Evolutionary conservation across 2,329 filamentous ascomycete species (phyloP).

Genomic region (Colletotrichum sp.): DNA sequence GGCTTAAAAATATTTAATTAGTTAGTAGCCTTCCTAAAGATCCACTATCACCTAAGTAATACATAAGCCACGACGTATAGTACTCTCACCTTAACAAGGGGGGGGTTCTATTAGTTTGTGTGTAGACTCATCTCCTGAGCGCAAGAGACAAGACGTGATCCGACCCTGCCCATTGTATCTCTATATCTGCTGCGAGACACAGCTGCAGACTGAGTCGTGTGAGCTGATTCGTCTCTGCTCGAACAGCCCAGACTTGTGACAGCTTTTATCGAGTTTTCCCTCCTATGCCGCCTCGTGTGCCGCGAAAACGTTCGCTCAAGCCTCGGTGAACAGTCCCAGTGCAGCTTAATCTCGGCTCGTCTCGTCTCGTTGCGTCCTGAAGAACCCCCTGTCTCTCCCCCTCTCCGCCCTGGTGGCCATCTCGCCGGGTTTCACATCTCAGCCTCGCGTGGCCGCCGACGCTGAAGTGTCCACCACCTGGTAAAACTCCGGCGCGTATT

Average conservation of each 20-base stretch:
- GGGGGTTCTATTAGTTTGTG: no score
- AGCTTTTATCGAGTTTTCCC: not conserved
- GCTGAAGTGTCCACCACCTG: slow-evolving; percentile 47
- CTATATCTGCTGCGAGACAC: not conserved
- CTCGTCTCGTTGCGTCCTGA: not conserved
- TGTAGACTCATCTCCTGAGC: no score
- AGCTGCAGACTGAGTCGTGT: not conserved
- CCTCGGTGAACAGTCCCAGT: not conserved
- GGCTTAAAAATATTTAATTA: no score
- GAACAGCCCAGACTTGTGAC: not conserved
- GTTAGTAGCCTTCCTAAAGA: no score
- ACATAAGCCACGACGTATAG: no score
- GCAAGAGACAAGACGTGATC: not conserved
- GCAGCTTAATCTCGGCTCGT: not conserved
- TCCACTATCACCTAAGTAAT: no score
- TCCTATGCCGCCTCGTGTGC: not conserved
- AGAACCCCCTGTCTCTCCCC: not conserved
- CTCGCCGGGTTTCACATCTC: not conserved
- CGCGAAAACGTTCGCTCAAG: not conserved
- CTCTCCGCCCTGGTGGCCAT: not conserved
- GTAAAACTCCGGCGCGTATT: slow-evolving; percentile 88
- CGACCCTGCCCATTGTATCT: not conserved
- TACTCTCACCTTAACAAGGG: no score
- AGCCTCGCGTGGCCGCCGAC: slow-evolving; percentile 25
- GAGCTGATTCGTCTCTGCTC: not conserved